Evolutionary conservation across 2,329 filamentous ascomycete species (phyloP), one percentile per base, ranked within the genome.

Genomic region (Epichloe hybrida): DNA sequence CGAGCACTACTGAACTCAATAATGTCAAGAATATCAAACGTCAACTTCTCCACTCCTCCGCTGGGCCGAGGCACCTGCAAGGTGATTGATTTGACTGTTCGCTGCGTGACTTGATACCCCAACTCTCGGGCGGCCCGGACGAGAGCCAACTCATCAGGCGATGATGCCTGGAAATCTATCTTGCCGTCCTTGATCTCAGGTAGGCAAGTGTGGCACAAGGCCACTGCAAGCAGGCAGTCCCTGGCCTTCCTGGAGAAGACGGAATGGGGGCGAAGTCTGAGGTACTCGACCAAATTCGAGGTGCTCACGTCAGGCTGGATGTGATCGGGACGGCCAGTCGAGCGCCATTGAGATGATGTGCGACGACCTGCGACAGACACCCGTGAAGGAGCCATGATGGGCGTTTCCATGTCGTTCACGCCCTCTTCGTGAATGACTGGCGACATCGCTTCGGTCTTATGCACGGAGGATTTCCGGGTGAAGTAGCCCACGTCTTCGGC

Each of bases 1-100:
- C 90, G 77, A 54, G 84, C 81, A 66, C 87, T 94, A 54, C 86
- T 93, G 59, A 96, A 96, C 61, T 95, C 90, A 52, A 96, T 88
- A 4, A 94, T 77, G 59, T 95, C 88, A 35, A 95, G 68, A 4
- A 95, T 77, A 54, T 94, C 80, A 58, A 91, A 96, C 0, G 73
- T 74, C 58, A 88, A 82, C 2, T 75, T 71, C 3, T 74, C 67
- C 8, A 61, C 59, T 3, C 61, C 58, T 4, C 69, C 70, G 31
- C 66, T 64, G 3, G 64, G 58, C 15, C 64, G 64, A 0, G 63
- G 64, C 20, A 76, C 63, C 23, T 66, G 69, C 8, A 82, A 58
- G 0, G 76, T 80, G 39, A 95, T 79, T 0, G 77, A 81, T 46
- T 83, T 79, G 0, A 86, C 76, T 34, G 89, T 82, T 48, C 87